Evolutionary conservation across 371 early-diverging fungal species (phyloP).

Genomic region (Gilbertella persicaria): DNA sequence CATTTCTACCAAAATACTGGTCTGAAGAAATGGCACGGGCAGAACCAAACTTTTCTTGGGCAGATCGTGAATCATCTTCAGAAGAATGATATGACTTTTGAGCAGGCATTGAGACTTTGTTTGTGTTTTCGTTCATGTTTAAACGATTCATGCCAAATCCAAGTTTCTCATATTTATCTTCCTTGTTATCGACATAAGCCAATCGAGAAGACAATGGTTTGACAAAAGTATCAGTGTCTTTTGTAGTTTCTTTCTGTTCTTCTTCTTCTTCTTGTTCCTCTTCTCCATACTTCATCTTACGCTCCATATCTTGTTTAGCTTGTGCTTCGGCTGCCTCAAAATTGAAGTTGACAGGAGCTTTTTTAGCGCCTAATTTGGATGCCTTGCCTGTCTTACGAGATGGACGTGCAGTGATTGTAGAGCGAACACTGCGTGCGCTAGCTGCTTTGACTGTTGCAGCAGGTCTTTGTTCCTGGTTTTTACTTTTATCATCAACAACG

Average conservation of each 20-base stretch:
- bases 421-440: conserved; percentile 28
- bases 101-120: conserved; percentile 14
- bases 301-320: conserved; percentile 84
- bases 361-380: conserved; percentile 83
- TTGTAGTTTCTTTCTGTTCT: neutral
- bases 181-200: conserved; percentile 26
- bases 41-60: conserved; percentile 70
- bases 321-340: conserved; percentile 93
- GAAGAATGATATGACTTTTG: conserved; percentile 19
- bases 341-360: conserved; percentile 73
- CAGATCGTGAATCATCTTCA: conserved; percentile 37
- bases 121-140: conserved; percentile 15
- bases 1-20: conserved; percentile 86
- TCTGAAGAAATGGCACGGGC: conserved; percentile 88
- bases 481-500: too few relatives aligned
- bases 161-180: conserved; percentile 70
- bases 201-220: conserved; percentile 26
- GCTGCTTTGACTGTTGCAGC: conserved; percentile 8
- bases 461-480: neutral
- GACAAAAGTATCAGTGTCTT: neutral
- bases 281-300: conserved; percentile 76
- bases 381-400: conserved; percentile 55
- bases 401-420: conserved; percentile 28
- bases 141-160: conserved; percentile 80
- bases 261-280: conserved; percentile 18